Conservation (phyloP, 148 eudicot species). For the Limonium bicolor region DNA sequence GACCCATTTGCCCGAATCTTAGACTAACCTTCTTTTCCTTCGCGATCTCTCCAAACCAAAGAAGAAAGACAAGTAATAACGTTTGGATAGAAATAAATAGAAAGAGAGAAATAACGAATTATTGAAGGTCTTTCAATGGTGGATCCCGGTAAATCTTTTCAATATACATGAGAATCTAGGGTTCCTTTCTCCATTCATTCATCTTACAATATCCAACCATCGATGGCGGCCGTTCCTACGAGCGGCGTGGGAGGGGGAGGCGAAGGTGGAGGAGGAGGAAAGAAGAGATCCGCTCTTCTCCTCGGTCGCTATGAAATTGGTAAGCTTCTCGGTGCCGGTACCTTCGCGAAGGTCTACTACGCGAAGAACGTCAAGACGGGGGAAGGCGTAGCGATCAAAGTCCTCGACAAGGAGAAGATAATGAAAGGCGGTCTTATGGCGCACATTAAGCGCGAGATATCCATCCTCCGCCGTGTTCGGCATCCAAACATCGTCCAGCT, state of each 20-base stretch:
- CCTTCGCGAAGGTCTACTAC: constrained; percentile 34
- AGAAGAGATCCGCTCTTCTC: constrained; percentile 6
- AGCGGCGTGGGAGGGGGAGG: not conserved
- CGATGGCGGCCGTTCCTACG: not conserved
- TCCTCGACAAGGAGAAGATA: constrained; percentile 47
- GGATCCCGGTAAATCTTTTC: constrained; percentile 2
- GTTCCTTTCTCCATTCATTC: not conserved
- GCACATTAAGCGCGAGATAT: constrained; percentile 48
- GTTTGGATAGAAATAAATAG: no score
- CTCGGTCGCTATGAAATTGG: constrained; percentile 21
- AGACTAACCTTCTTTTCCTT: no score
- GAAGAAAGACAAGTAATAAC: no score
- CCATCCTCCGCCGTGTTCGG: constrained; percentile 35
- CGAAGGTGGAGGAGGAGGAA: not conserved
- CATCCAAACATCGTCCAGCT: constrained; percentile 56
- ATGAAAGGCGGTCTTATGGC: constrained; percentile 39
- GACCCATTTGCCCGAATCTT: no score
- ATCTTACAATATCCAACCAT: not conserved
- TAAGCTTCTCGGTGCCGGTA: constrained; percentile 18
- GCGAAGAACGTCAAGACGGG: constrained; percentile 23
- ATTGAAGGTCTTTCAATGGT: not conserved
- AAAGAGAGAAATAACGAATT: not conserved
- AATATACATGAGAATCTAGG: not conserved
- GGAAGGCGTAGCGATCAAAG: constrained; percentile 40
- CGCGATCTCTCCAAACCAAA: no score